Base-by-base conservation (phyloP, 352 stramenopile genomes). In the Globisporangium orthogonon region DNA sequence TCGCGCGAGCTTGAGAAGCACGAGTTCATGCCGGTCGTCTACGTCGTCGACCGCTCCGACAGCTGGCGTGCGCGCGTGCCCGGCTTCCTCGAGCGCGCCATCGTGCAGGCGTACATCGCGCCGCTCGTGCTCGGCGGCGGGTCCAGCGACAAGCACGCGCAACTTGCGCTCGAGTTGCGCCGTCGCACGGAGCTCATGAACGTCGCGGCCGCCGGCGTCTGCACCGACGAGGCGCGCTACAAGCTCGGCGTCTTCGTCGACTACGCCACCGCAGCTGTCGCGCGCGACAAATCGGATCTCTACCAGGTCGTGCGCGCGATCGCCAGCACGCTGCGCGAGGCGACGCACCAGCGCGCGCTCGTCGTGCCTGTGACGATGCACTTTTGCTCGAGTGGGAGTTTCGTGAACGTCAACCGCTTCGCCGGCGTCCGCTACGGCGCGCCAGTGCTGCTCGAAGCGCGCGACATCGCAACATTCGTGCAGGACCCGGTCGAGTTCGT, bases 11-110 rank as follows among this genome's bases (percentile, higher is more conserved):
- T 60, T 35, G 73, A 87, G 52, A 87, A 86, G 69, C 79, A 89
- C 68, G 76, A 87, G 66, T 85, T 87, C 63, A 86, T 87, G 74
- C 79, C 79, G 1, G 72, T 87, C 23, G 72, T 90, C 39, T 90
- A 87, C 55, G 56, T 90, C 41, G 76, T 87, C 44, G 75, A 87
- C 45, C 77, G 79, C 40, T 84, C 77, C 14, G 56, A 64, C 3
- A 71, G 67, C 40, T 90, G 77, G 77, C 56, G 54, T 31, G 60
- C 62, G 47, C 76, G 73, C 61, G 73, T 89, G 49, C 79, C 79
- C 1, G 54, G 56, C 2, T 50, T 69, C 14, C 61, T 89, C 40
- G 79, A 86, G 66, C 66, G 58, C 47, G 69, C 76, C 40, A 54
- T 89, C 35, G 60, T 87, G 3, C 67, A 85, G 47, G 69, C 83